A percentile compares a stretch with the other conserved stretches of the same genome.
phyloP scores from a whole-genome alignment of 805 yeast species.

The Wickerhamiella sorbophila region DNA sequence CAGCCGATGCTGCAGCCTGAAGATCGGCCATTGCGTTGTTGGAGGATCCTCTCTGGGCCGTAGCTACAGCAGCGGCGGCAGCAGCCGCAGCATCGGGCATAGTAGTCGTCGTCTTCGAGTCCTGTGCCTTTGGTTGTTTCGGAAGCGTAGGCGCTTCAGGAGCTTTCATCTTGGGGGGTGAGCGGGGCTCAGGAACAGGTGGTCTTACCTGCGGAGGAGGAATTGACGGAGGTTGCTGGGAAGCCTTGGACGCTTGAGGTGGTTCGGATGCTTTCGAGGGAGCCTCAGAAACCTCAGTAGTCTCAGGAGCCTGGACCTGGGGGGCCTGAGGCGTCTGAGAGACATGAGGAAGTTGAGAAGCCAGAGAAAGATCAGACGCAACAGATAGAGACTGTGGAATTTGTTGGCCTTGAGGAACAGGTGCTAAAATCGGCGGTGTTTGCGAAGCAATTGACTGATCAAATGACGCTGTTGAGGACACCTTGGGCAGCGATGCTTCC shows the following conservation, averaged over 20 bases:
- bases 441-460: too few relatives aligned
- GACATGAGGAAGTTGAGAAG: too few relatives aligned
- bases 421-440: too few relatives aligned
- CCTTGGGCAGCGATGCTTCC: too few relatives aligned
- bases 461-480: too few relatives aligned
- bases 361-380: too few relatives aligned
- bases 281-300: too few relatives aligned
- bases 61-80: background rate
- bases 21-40: background rate
- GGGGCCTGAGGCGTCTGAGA: too few relatives aligned
- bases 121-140: background rate
- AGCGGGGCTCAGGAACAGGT: background rate
- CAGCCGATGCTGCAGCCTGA: background rate
- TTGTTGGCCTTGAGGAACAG: too few relatives aligned
- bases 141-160: background rate
- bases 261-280: too few relatives aligned
- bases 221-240: background rate
- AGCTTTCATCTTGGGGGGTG: background rate
- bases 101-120: background rate
- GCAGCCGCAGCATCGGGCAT: background rate
- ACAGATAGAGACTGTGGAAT: too few relatives aligned
- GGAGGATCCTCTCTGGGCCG: background rate
- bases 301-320: too few relatives aligned
- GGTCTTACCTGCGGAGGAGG: background rate
- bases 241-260: background rate